Conservation (phyloP, 2,329 filamentous ascomycete genomes). For the Eutypella sp. region DNA sequence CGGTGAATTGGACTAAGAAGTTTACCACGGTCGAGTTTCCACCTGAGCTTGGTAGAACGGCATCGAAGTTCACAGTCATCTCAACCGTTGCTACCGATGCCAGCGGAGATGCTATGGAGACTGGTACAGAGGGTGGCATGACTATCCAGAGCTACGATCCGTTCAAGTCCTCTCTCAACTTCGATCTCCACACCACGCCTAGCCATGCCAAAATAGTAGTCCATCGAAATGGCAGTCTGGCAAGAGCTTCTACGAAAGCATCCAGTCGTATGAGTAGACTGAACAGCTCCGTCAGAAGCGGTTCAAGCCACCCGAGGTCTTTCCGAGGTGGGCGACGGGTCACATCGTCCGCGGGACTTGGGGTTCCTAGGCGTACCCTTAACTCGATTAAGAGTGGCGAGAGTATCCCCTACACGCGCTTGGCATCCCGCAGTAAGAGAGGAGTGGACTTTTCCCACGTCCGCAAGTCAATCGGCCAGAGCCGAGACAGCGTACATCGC, state of each 20-base stretch:
- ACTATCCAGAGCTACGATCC: slow-evolving; percentile 73
- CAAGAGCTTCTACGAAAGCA: slow-evolving; percentile 18
- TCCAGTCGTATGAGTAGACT: slow-evolving; percentile 26
- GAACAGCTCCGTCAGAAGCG: slow-evolving; percentile 29
- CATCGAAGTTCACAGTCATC: slow-evolving; percentile 61
- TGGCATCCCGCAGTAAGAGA: slow-evolving; percentile 44
- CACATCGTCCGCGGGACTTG: slow-evolving; percentile 23
- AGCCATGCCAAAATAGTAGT: slow-evolving; percentile 65
- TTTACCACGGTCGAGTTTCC: slow-evolving; percentile 58
- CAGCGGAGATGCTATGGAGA: slow-evolving; percentile 35
- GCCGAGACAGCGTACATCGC: slow-evolving; percentile 8
- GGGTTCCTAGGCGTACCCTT: slow-evolving; percentile 37
- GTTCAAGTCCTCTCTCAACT: slow-evolving; percentile 63
- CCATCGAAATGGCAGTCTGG: slow-evolving; percentile 47
- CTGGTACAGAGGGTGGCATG: slow-evolving; percentile 30
- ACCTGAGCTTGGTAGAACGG: slow-evolving; percentile 43
- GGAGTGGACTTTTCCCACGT: slow-evolving; percentile 51
- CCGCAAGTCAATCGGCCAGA: slow-evolving; percentile 29
- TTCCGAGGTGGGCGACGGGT: slow-evolving; percentile 21
- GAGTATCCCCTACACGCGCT: slow-evolving; percentile 36
- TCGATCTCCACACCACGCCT: slow-evolving; percentile 39
- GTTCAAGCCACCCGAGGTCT: slow-evolving; percentile 24
- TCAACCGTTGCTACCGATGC: slow-evolving; percentile 50
- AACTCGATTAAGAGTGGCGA: slow-evolving; percentile 46
- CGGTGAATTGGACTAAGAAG: slow-evolving; percentile 52